phyloP scores from a whole-genome alignment of 805 yeast species.

The Candida ulmi region DNA sequence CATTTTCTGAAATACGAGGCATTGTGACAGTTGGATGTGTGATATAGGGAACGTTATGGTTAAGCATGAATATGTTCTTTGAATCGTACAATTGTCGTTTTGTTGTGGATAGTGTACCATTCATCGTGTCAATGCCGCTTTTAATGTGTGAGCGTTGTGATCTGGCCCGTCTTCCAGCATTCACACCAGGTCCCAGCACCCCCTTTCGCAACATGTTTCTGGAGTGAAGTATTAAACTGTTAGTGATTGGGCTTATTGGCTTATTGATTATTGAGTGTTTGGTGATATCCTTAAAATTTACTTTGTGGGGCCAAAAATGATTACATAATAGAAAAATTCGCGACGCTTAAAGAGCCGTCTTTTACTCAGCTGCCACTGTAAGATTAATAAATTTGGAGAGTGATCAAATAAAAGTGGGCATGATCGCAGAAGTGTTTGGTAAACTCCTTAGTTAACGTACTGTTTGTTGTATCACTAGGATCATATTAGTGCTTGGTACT shows the following conservation, averaged over 20 bases:
- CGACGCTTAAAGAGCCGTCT: too few species aligned
- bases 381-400: too few species aligned
- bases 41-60: constrained; percentile 1
- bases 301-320: neutral
- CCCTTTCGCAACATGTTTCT: neutral
- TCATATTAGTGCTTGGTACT: too few species aligned
- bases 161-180: neutral
- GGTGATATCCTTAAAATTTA: neutral
- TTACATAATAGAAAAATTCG: neutral
- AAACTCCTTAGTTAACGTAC: too few species aligned
- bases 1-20: neutral
- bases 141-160: neutral
- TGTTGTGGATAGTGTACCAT: neutral
- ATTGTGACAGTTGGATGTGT: constrained; percentile 7
- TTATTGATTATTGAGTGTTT: too few species aligned
- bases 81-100: constrained; percentile 1
- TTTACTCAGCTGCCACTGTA: too few species aligned
- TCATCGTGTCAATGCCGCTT: neutral
- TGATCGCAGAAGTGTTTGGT: too few species aligned
- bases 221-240: too few species aligned
- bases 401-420: too few species aligned
- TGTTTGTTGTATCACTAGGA: too few species aligned
- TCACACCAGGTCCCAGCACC: neutral
- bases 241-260: too few species aligned
- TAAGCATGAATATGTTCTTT: constrained; percentile 1